Percentiles rank a stretch among this genome's conserved stretches.
These are phyloP conservation scores for Cyclocybe cylindracea DNA, from an alignment of 768 basidiomycete species.

Conservation along the genomic window DNA sequence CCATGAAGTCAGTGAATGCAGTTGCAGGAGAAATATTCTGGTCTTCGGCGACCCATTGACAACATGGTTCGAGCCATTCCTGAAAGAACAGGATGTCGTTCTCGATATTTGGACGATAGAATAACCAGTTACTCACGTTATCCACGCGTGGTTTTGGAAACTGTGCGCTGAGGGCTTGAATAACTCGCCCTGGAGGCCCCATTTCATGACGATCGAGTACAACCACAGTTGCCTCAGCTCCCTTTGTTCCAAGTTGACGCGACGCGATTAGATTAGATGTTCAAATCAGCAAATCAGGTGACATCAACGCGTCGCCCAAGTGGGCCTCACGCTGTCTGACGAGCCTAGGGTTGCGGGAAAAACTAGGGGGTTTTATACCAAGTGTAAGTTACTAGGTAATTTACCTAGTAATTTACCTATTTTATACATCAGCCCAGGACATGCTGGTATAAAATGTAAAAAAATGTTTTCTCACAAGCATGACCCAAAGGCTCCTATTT, in stretches of 20 bases:
- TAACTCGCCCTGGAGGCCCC: constrained; percentile 35
- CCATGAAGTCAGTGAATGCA: constrained; percentile 52
- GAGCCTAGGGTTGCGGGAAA: too few species aligned
- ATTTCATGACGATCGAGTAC: constrained; percentile 21
- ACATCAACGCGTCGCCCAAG: too few species aligned
- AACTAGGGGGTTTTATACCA: too few species aligned
- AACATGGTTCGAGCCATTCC: constrained; percentile 81
- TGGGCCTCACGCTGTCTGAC: too few species aligned
- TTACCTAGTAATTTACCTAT: too few species aligned
- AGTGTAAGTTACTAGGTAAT: too few species aligned
- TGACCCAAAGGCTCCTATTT: too few species aligned
- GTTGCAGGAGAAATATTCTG: constrained; percentile 45
- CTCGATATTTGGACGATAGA: background rate
- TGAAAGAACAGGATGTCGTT: constrained; percentile 24
- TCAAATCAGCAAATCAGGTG: background rate
- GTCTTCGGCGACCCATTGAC: constrained; percentile 58
- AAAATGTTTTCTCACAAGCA: too few species aligned
- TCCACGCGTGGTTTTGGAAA: constrained; percentile 69
- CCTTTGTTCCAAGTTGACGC: constrained; percentile 3
- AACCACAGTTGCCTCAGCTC: background rate
- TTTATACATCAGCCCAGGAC: too few species aligned
- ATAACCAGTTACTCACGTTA: constrained; percentile 42
- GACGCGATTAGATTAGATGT: constrained; percentile 27
- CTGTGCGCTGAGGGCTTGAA: constrained; percentile 51
- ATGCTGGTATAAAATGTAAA: too few species aligned